Conservation (phyloP, 441 rosid species). For the Melastoma candidum region DNA sequence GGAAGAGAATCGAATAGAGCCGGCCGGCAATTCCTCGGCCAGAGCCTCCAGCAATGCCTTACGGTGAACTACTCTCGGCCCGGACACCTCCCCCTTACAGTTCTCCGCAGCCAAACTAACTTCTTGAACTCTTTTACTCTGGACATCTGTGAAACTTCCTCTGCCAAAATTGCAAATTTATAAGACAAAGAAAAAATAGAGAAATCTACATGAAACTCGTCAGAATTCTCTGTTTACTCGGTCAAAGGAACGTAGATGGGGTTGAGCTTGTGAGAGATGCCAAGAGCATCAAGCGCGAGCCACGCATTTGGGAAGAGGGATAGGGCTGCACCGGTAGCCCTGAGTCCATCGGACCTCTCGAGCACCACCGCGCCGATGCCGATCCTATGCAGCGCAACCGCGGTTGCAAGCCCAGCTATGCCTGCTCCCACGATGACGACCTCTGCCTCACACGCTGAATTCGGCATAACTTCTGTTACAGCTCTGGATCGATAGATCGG, state of each 20-base stretch:
- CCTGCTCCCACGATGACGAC: background rate
- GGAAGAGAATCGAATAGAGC: conserved; percentile 3
- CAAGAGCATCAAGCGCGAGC: background rate
- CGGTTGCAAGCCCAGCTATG: background rate
- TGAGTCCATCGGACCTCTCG: background rate
- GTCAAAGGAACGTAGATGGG: background rate
- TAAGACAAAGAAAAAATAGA: no score
- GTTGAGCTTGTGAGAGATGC: background rate
- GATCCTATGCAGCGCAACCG: background rate
- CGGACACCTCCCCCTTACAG: background rate
- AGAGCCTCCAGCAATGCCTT: conserved; percentile 4
- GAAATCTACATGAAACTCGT: no score
- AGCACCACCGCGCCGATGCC: background rate
- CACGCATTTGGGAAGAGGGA: background rate
- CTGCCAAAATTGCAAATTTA: background rate
- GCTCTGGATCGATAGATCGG: no score
- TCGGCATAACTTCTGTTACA: no score
- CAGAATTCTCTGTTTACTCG: background rate
- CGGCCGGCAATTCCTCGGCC: background rate
- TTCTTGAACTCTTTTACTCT: background rate
- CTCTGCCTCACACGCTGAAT: background rate
- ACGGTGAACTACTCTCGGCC: background rate
- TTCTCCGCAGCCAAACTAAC: background rate
- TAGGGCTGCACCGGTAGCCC: background rate
- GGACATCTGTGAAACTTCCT: background rate